These are phyloP conservation scores for Aspergillus avenaceus DNA, from an alignment of 495 filamentous ascomycete species.

Conservation along the genomic window DNA sequence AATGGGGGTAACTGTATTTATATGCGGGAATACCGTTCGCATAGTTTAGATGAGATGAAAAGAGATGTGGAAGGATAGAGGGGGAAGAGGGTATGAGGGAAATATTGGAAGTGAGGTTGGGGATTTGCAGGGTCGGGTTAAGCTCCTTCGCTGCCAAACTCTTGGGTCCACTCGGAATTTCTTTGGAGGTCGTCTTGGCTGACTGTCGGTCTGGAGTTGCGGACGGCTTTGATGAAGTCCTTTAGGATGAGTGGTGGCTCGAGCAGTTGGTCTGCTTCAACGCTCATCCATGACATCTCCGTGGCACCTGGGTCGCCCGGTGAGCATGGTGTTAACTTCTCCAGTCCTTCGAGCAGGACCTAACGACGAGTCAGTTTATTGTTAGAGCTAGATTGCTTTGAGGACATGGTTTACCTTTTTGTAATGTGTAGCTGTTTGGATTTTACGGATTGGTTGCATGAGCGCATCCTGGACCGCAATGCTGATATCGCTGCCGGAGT, in stretches of 20 bases:
- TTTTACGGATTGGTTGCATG: constrained; percentile 97
- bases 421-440: constrained; percentile 98
- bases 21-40: background rate
- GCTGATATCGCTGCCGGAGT: constrained; percentile 92
- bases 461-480: constrained; percentile 96
- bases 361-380: constrained; percentile 26
- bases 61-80: too few species aligned
- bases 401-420: constrained; percentile 62
- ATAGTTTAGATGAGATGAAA: too few species aligned
- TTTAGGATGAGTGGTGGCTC: constrained; percentile 84
- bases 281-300: constrained; percentile 90
- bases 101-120: too few species aligned
- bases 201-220: constrained; percentile 81
- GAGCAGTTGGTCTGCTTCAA: constrained; percentile 75
- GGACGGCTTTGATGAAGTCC: constrained; percentile 93
- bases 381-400: background rate
- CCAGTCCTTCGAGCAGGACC: constrained; percentile 66
- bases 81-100: background rate
- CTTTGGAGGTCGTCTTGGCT: constrained; percentile 74
- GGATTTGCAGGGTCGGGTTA: constrained; percentile 26
- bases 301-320: constrained; percentile 79
- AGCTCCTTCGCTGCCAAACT: constrained; percentile 93
- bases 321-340: constrained; percentile 87
- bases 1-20: background rate
- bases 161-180: constrained; percentile 91